These are phyloP conservation scores for Cicer yamashitae DNA, from an alignment of 306 rosid species.

Conservation along the genomic window DNA sequence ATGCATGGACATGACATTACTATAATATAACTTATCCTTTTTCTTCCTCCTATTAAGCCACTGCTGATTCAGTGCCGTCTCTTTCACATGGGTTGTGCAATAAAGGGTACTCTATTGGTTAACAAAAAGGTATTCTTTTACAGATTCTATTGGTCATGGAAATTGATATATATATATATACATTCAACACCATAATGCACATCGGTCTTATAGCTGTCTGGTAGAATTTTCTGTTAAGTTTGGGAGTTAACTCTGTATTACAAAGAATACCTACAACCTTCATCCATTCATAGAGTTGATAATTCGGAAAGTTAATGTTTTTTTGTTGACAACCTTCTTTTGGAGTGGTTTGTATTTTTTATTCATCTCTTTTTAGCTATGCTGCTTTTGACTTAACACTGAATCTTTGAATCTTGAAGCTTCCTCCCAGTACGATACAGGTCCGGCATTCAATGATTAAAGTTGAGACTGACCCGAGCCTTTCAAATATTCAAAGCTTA, in stretches of 20 bases:
- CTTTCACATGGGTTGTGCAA: slow-evolving; percentile 67
- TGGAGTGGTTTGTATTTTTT: not conserved
- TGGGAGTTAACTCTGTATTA: slow-evolving; percentile 13
- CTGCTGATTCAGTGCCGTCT: slow-evolving; percentile 81
- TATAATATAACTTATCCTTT: slow-evolving; percentile 40
- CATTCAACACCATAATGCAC: not conserved
- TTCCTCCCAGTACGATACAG: slow-evolving; percentile 68
- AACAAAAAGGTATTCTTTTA: slow-evolving; percentile 63
- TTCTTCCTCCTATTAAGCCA: slow-evolving; percentile 55
- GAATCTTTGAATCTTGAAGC: slow-evolving; percentile 54
- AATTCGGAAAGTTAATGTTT: not conserved
- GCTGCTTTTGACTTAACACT: not conserved
- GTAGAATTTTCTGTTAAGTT: slow-evolving; percentile 15
- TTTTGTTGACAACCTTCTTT: not conserved
- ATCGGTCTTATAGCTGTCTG: slow-evolving; percentile 3
- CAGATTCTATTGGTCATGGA: not conserved
- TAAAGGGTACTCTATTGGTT: slow-evolving; percentile 79
- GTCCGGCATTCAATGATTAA: slow-evolving; percentile 79
- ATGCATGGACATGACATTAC: slow-evolving; percentile 17
- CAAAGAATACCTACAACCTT: not conserved
- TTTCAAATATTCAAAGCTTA: slow-evolving; percentile 44
- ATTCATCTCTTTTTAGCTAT: slow-evolving; percentile 9
- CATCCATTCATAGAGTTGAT: slow-evolving; percentile 12
- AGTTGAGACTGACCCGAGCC: slow-evolving; percentile 51
- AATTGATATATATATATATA: not conserved